Percentiles rank a stretch among this genome's conserved stretches.
phyloP scores from a whole-genome alignment of 768 basidiomycete species.

The Asterophora lycoperdoides region DNA sequence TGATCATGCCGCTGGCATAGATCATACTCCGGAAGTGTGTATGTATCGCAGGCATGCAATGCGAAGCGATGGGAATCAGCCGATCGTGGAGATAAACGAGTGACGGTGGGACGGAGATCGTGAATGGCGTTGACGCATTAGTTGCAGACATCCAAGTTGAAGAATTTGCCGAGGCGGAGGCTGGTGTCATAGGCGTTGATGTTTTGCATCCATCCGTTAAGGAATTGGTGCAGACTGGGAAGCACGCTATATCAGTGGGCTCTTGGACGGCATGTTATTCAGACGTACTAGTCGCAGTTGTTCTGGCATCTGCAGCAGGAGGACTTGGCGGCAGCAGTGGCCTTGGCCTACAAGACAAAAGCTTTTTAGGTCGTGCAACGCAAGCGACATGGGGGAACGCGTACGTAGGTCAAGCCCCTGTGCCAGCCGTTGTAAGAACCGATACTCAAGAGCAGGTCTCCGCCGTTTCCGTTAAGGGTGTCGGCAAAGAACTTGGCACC shows the following conservation, averaged over 20 bases:
- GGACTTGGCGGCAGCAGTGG: slow-evolving; percentile 52
- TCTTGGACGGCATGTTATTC: not conserved
- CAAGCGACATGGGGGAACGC: slow-evolving; percentile 10
- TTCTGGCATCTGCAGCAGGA: slow-evolving; percentile 71
- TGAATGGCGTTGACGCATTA: slow-evolving; percentile 5
- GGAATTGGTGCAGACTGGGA: slow-evolving; percentile 57
- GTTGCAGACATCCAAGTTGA: slow-evolving; percentile 52
- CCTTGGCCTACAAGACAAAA: slow-evolving; percentile 35
- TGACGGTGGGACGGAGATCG: slow-evolving; percentile 1
- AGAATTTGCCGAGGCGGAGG: slow-evolving; percentile 56
- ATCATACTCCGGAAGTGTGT: not conserved
- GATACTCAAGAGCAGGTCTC: slow-evolving; percentile 52
- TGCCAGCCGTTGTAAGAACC: slow-evolving; percentile 80
- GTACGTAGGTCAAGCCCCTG: slow-evolving; percentile 53
- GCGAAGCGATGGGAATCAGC: not conserved
- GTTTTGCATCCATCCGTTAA: slow-evolving; percentile 71
- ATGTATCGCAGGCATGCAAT: slow-evolving; percentile 7
- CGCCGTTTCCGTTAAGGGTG: slow-evolving; percentile 43
- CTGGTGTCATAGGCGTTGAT: slow-evolving; percentile 43
- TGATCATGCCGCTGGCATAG: slow-evolving; percentile 5
- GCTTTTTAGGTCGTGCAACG: not conserved
- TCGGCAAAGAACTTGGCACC: slow-evolving; percentile 57
- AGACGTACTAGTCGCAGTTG: slow-evolving; percentile 79
- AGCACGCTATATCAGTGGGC: slow-evolving; percentile 4
- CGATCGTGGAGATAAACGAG: slow-evolving; percentile 6